phyloP scores from a whole-genome alignment of 2,329 filamentous ascomycete species.

The Cyphellophora attinorum region DNA sequence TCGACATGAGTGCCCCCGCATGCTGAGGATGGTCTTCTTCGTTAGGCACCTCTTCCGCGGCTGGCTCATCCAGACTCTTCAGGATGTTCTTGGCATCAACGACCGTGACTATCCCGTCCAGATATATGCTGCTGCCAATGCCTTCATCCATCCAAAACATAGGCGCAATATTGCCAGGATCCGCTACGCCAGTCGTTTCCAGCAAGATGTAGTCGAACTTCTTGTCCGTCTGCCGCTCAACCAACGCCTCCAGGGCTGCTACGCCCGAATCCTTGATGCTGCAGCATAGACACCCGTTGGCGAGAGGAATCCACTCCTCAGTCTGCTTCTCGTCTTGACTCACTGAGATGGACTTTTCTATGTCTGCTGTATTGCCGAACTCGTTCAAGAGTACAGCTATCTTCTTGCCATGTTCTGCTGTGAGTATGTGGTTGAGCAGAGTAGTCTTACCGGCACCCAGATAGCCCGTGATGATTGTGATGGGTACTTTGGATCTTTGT shows the following conservation, averaged over 20 bases:
- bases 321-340: conserved; percentile 74
- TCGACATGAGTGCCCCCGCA: conserved; percentile 67
- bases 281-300: conserved; percentile 96
- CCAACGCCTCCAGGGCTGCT: conserved; percentile 86
- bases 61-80: conserved; percentile 63
- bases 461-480: conserved; percentile 53
- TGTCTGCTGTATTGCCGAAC: conserved; percentile 80
- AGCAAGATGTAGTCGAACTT: conserved; percentile 96
- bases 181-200: conserved; percentile 89
- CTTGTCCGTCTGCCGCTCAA: conserved; percentile 68
- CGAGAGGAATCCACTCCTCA: conserved; percentile 90
- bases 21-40: conserved; percentile 25
- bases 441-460: conserved; percentile 94
- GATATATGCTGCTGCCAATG: conserved; percentile 85
- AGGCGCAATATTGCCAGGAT: conserved; percentile 90
- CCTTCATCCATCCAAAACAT: conserved; percentile 98
- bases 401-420: conserved; percentile 90
- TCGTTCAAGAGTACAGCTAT: conserved; percentile 97
- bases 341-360: conserved; percentile 90
- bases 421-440: conserved; percentile 89
- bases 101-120: conserved; percentile 92
- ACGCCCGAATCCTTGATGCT: conserved; percentile 96
- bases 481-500: conserved; percentile 33
- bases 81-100: conserved; percentile 93
- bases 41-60: conserved; percentile 35